phyloP scores from a whole-genome alignment of 305 asterid genomes.

The Fraxinus albicans region DNA sequence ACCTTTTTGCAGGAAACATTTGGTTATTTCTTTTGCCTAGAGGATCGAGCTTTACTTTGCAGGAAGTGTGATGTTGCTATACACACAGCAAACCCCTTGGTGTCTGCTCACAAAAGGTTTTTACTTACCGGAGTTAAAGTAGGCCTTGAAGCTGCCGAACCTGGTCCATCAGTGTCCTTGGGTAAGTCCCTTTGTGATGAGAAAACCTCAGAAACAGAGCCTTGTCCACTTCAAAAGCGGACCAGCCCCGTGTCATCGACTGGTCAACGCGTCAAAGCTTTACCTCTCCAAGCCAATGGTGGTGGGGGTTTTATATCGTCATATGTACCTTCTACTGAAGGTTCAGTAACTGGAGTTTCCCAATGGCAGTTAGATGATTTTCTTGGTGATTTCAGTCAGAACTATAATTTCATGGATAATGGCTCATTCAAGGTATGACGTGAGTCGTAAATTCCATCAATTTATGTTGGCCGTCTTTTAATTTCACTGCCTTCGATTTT shows the following conservation, averaged over 20 bases:
- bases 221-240: conserved; percentile 14
- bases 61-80: conserved; percentile 79
- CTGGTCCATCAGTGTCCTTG: conserved; percentile 41
- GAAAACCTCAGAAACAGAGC: conserved; percentile 32
- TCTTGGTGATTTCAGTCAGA: conserved; percentile 55
- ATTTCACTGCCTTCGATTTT: not conserved
- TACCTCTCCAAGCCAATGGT: conserved; percentile 37
- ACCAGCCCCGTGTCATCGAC: conserved; percentile 23
- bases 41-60: conserved; percentile 92
- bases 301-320: conserved; percentile 37
- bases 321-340: conserved; percentile 46
- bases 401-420: conserved; percentile 47
- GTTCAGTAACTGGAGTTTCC: conserved; percentile 55
- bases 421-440: conserved; percentile 70
- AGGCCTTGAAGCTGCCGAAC: conserved; percentile 65
- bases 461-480: not conserved
- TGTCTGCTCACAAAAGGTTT: conserved; percentile 78
- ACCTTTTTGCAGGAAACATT: conserved; percentile 61
- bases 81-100: conserved; percentile 63
- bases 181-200: conserved; percentile 42
- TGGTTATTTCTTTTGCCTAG: conserved; percentile 91
- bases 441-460: not conserved
- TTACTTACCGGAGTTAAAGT: conserved; percentile 90
- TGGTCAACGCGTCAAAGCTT: conserved; percentile 33
- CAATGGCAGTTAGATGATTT: conserved; percentile 80